A percentile compares a stretch with the other conserved stretches of the same genome.
Evolutionary conservation across 2,329 filamentous ascomycete species (phyloP).

Genomic region (Exophiala sp.): DNA sequence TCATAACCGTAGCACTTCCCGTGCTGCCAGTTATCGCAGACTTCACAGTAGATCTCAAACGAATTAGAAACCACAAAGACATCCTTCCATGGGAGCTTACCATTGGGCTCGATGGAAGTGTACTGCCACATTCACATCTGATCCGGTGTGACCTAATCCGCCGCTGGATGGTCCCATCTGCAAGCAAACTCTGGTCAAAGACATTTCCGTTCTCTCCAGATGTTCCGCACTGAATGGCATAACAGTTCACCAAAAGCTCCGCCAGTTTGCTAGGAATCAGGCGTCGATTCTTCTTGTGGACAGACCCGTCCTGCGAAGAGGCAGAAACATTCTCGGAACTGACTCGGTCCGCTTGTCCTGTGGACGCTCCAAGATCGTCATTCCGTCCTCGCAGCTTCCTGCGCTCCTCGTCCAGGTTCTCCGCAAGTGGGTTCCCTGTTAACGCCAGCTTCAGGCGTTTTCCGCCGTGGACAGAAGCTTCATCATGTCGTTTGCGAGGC

Average conservation of each 20-base stretch:
- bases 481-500: slow-evolving; percentile 9
- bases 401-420: background rate
- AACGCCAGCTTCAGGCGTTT: slow-evolving; percentile 7
- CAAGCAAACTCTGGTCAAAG: slow-evolving; percentile 12
- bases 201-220: background rate
- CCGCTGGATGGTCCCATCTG: slow-evolving; percentile 10
- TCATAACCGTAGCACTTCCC: slow-evolving; percentile 17
- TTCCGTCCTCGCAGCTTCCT: background rate
- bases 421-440: background rate
- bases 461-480: background rate
- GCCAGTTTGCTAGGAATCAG: slow-evolving; percentile 10
- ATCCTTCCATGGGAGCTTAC: background rate
- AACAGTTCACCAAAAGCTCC: slow-evolving; percentile 16
- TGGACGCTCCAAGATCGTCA: background rate
- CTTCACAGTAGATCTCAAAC: slow-evolving; percentile 12
- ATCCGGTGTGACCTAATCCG: slow-evolving; percentile 2
- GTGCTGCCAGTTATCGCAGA: slow-evolving; percentile 21
- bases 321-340: background rate
- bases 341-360: background rate
- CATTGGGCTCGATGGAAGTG: slow-evolving; percentile 3
- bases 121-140: slow-evolving; percentile 18
- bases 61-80: background rate
- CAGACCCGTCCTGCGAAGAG: background rate
- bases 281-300: background rate
- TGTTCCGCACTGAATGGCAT: slow-evolving; percentile 10